Evolutionary conservation across 2,329 filamentous ascomycete genomes (phyloP).

Genomic region (Diaporthe caulivora): DNA sequence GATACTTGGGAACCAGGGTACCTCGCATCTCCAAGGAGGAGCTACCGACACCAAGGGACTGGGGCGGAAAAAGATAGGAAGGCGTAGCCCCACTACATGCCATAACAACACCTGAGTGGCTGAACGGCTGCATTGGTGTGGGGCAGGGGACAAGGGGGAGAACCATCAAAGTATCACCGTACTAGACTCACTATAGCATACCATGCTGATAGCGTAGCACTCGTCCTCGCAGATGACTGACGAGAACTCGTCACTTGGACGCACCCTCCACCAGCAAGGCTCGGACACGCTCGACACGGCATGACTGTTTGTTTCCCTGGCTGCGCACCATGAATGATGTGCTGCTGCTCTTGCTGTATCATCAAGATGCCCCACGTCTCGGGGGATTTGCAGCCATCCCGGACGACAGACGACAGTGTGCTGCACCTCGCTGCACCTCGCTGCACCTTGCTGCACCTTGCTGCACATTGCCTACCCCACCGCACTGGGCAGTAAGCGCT

Average conservation of each 20-base stretch:
- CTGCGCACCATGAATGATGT: too few relatives aligned
- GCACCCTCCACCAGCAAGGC: background rate
- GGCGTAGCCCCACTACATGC: background rate
- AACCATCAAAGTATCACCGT: background rate
- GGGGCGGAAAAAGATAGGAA: constrained; percentile 9
- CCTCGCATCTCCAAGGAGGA: background rate
- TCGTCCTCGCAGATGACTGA: constrained; percentile 1
- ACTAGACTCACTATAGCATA: background rate
- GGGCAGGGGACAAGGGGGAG: background rate
- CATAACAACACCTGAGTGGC: constrained; percentile 24
- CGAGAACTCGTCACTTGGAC: background rate
- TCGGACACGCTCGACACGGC: background rate
- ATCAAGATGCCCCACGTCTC: background rate
- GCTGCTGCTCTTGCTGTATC: background rate
- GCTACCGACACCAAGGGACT: constrained; percentile 21
- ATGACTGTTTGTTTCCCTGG: background rate
- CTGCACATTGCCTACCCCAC: background rate
- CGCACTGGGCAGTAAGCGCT: background rate
- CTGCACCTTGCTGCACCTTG: too few relatives aligned
- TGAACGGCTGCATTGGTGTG: background rate
- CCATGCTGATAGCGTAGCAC: background rate
- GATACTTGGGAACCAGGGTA: background rate
- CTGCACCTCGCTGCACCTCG: background rate
- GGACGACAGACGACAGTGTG: background rate
- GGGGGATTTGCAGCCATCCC: background rate